Evolutionary conservation across 257 asterid genomes (phyloP), one percentile per base, ranked within the genome.

Genomic region (Haberlea rhodopensis): DNA sequence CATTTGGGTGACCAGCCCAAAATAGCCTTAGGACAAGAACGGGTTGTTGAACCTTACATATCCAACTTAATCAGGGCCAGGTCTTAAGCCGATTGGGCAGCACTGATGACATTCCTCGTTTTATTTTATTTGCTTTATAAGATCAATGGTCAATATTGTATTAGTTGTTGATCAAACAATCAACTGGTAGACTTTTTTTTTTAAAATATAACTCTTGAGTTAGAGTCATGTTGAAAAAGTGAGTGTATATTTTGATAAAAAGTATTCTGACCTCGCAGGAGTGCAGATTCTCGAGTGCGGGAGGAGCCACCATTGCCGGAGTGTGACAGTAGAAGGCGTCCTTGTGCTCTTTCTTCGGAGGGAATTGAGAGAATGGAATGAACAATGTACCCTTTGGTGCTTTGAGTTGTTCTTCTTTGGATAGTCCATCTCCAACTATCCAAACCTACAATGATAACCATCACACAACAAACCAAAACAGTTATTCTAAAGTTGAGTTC

Each of bases 281-380:
- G 75, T 90, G 89, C 6, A 90, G 69, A 46, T 90, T 90, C 31
- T 78, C 81, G 9, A 90, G 85, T 26, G 82, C 72, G 1, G 71
- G 54, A 8, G 97, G 95, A 61, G 87, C 86, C 53, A 78, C 11
- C 96, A 90, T 79, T 29, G 97, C 84, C 6, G 97, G 95, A 40
- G 95, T 85, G 73, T 70, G 67, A 46, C 63, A 43, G 76, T 90
- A 85, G 60, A 74, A 68, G 71, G 79, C 83, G 51, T 85, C 83
- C 1, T 69, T 72, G 5, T 91, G 84, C 6, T 58, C 67, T 76
- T 81, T 81, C 71, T 79, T 83, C 1, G 87, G 91, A 54, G 95
- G 95, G 69, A 83, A 82, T 21, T 74, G 82, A 0, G 94, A 84
- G 75, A 72, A 85, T 5, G 94, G 94, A 52, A 87, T 81, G 72